A percentile compares a stretch with the other conserved stretches of the same genome.
phyloP scores from a whole-genome alignment of 2,329 filamentous ascomycete genomes.

The Hirsutella minnesotensis region DNA sequence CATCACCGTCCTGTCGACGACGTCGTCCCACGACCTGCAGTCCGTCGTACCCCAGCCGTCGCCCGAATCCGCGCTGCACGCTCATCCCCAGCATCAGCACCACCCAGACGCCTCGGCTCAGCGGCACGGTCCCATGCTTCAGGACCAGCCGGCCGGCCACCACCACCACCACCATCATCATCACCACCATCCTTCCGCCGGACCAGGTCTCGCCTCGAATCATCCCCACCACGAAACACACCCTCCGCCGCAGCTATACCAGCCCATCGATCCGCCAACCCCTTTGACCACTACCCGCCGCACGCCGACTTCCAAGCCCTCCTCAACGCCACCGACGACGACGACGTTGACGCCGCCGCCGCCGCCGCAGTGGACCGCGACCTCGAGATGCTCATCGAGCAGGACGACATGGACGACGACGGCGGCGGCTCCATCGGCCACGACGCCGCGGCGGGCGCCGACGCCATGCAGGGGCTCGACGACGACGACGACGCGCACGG shows the following conservation, averaged over 20 bases:
- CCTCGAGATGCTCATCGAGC: constrained; percentile 39
- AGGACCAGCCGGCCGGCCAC: constrained; percentile 12
- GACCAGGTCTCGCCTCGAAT: no score
- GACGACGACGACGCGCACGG: constrained; percentile 5
- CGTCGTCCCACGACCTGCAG: constrained; percentile 9
- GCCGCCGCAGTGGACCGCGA: constrained; percentile 35
- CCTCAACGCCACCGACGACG: constrained; percentile 34
- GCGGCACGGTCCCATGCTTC: constrained; percentile 9
- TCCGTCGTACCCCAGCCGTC: not conserved
- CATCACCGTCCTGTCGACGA: constrained; percentile 25
- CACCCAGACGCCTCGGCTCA: constrained; percentile 19
- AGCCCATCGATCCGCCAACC: constrained; percentile 45
- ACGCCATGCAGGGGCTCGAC: constrained; percentile 9
- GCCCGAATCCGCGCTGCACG: not conserved
- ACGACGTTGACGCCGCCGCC: not conserved
- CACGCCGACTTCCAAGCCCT: constrained; percentile 42
- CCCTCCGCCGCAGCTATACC: constrained; percentile 26
- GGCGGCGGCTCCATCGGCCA: constrained; percentile 9
- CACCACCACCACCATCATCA: constrained; percentile 10
- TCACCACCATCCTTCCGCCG: no score
- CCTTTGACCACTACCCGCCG: constrained; percentile 28
- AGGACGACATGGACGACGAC: constrained; percentile 31
- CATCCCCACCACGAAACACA: constrained; percentile 11
- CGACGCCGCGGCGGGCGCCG: constrained; percentile 1
- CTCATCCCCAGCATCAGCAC: constrained; percentile 2